Evolutionary conservation across 257 asterid genomes (phyloP), one percentile per base, ranked within the genome.

Genomic region (Scutellaria baicalensis): DNA sequence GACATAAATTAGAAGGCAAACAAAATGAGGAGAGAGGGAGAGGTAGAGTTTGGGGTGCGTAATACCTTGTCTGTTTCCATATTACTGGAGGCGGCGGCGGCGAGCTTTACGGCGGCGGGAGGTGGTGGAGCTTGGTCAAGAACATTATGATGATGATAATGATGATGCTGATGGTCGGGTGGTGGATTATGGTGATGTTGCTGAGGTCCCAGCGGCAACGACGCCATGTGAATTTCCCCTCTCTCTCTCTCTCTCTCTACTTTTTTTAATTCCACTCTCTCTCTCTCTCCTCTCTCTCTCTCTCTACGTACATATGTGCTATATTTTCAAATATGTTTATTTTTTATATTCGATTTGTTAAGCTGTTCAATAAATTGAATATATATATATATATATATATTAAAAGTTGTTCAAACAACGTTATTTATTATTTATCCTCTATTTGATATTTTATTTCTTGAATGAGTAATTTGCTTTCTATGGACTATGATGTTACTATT

Each of bases 141-240:
- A 59, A 59, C 83, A 75, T 73, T 71, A 54, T 68, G 75, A 52
- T 65, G 77, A 48, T 76, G 88, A 68, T 62, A 78, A 40, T 65
- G 71, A 61, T 66, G 68, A 60, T 35, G 57, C 55, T 71, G 86
- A 62, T 66, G 82, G 79, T 77, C 74, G 75, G 82, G 72, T 71
- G 86, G 89, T 63, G 81, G 82, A 69, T 79, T 81, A 75, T 78
- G 84, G 47, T 50, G 70, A 50, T 71, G 76, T 75, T 77, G 92
- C 76, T 80, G 84, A 77, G 94, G 90, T 76, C 89, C 96, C 89
- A 81, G 70, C 74, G 95, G 95, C 89, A 87, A 78, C 88, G 89
- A 87, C 58, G 96, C 96, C 76, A 87, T 91, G 90, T 86, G 92
- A 75, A 23, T n/a, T 49, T 57, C 64, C 51, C 31, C 56, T 16